phyloP scores from a whole-genome alignment of 2,329 filamentous ascomycete species.

The Exophiala spinifera region DNA sequence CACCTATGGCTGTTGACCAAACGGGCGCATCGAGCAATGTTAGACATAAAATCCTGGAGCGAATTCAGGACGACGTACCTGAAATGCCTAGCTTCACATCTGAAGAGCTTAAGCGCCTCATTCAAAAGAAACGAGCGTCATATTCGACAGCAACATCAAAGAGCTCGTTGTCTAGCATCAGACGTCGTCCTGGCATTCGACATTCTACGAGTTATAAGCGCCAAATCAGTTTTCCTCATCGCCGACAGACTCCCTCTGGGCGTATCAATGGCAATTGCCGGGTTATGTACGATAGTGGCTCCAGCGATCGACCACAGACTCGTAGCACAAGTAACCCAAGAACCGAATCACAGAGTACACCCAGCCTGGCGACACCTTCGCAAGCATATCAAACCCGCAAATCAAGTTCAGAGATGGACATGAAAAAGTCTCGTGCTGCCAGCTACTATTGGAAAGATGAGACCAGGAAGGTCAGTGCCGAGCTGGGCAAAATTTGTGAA shows the following conservation, averaged over 20 bases:
- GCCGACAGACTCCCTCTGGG: slow-evolving; percentile 40
- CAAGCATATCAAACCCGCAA: slow-evolving; percentile 36
- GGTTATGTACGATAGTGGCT: slow-evolving; percentile 26
- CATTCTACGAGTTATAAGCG: slow-evolving; percentile 56
- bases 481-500: slow-evolving; percentile 85
- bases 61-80: slow-evolving; percentile 18
- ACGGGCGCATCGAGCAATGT: slow-evolving; percentile 32
- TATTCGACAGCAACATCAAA: slow-evolving; percentile 36
- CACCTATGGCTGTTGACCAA: slow-evolving; percentile 34
- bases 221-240: slow-evolving; percentile 62
- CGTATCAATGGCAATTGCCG: slow-evolving; percentile 27
- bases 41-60: slow-evolving; percentile 11
- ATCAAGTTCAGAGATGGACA: slow-evolving; percentile 35
- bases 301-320: slow-evolving; percentile 31
- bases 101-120: slow-evolving; percentile 22
- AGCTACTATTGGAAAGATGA: slow-evolving; percentile 67
- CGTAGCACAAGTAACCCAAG: slow-evolving; percentile 21
- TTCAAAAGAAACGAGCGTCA: slow-evolving; percentile 24
- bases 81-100: slow-evolving; percentile 21
- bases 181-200: slow-evolving; percentile 39
- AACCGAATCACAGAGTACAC: slow-evolving; percentile 36
- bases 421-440: slow-evolving; percentile 40
- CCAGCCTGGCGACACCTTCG: slow-evolving; percentile 41
- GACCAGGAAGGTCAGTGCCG: slow-evolving; percentile 75
- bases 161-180: slow-evolving; percentile 49